A percentile compares a stretch with the other conserved stretches of the same genome.
phyloP scores from a whole-genome alignment of 176 grass and related monocot species.

The Triticum turgidum region DNA sequence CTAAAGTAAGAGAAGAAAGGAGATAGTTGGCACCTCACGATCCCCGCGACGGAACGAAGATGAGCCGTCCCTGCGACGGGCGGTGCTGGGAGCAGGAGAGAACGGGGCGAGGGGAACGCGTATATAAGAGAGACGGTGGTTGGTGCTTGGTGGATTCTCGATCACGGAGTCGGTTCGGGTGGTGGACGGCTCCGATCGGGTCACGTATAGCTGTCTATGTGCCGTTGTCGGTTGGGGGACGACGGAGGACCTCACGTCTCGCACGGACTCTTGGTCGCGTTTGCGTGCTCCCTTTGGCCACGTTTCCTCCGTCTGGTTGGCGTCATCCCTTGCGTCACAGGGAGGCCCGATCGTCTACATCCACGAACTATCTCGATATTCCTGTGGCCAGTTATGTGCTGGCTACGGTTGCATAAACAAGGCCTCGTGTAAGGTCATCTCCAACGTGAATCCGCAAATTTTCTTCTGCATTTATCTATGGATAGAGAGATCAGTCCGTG shows the following conservation, averaged over 20 bases:
- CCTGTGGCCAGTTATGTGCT: neutral
- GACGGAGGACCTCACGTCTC: constrained; percentile 9
- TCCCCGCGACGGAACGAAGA: neutral
- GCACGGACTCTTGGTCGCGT: neutral
- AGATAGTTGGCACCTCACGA: neutral
- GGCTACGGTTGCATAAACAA: too few species aligned
- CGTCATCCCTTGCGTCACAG: constrained; percentile 19
- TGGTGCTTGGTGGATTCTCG: neutral
- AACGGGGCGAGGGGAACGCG: neutral
- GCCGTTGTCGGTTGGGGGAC: neutral
- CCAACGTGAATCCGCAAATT: too few species aligned
- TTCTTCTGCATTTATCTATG: too few species aligned
- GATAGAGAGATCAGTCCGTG: too few species aligned
- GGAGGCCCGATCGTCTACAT: neutral
- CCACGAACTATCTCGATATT: neutral
- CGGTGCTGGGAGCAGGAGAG: neutral
- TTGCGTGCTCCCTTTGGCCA: neutral
- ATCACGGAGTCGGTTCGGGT: neutral
- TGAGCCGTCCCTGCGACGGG: neutral
- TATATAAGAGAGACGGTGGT: neutral
- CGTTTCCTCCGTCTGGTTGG: neutral
- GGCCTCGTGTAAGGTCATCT: too few species aligned
- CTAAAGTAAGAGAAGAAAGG: neutral
- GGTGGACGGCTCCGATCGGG: constrained; percentile 4
- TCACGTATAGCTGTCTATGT: neutral